Conservation (phyloP, 208 protist species). For the Crithidia brevicula region DNA sequence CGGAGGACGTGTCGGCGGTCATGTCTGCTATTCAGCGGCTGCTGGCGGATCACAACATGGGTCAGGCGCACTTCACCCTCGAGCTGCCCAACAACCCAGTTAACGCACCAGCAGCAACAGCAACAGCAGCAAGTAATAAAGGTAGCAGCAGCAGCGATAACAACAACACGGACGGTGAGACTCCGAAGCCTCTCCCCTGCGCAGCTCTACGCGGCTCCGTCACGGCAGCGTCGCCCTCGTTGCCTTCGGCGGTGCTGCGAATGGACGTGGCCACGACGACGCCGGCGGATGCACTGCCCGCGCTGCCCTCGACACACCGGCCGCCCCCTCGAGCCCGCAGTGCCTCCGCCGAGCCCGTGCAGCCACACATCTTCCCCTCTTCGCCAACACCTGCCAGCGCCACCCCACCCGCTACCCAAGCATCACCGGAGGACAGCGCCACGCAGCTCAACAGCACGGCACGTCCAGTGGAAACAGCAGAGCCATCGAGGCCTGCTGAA, state of each 20-base stretch:
- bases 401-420: background rate
- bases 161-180: background rate
- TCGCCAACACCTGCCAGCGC: background rate
- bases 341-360: conserved; percentile 7
- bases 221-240: background rate
- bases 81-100: conserved; percentile 49
- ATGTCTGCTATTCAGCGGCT: conserved; percentile 56
- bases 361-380: background rate
- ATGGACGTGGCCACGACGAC: background rate
- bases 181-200: too few species aligned
- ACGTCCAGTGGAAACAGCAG: background rate
- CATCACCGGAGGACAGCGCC: background rate
- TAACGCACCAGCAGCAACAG: background rate
- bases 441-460: background rate
- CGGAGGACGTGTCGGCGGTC: conserved; percentile 26
- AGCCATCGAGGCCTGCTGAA: background rate
- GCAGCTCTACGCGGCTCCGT: too few species aligned
- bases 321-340: conserved; percentile 27
- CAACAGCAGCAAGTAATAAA: background rate
- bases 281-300: conserved; percentile 1
- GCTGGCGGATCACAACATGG: conserved; percentile 47
- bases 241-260: background rate
- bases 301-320: conserved; percentile 16
- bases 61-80: conserved; percentile 50
- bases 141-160: background rate